These are phyloP conservation scores for Talaromyces piceae DNA, from an alignment of 2,329 filamentous ascomycete genomes.

Conservation along the genomic window DNA sequence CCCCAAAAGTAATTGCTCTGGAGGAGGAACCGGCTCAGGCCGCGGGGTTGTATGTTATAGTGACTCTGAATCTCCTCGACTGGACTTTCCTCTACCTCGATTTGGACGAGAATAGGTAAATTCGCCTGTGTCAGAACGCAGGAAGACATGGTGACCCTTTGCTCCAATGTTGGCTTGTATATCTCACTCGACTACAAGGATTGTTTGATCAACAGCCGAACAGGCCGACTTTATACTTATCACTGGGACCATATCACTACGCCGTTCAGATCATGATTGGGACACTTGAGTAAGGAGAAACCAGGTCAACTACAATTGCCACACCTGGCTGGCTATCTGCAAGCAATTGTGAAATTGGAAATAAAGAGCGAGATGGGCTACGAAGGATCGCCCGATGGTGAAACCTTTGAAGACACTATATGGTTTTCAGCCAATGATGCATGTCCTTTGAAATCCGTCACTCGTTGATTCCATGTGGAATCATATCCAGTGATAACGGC, in stretches of 20 bases:
- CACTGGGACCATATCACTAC: not conserved
- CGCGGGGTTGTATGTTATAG: not conserved
- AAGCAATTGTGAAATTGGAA: not conserved
- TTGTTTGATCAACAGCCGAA: not conserved
- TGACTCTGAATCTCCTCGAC: not conserved
- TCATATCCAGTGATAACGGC: not conserved
- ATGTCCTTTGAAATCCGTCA: no score
- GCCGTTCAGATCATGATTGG: no score
- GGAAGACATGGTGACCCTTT: not conserved
- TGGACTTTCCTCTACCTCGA: not conserved
- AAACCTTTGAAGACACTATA: not conserved
- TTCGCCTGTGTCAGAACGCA: not conserved
- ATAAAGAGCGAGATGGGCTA: not conserved
- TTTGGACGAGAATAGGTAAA: not conserved
- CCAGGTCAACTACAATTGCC: not conserved
- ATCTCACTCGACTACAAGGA: not conserved
- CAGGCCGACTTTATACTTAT: not conserved
- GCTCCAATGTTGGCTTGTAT: not conserved
- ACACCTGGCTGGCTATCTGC: not conserved
- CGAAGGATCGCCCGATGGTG: not conserved
- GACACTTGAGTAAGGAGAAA: no score
- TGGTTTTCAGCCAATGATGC: no score
- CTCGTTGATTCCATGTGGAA: no score
- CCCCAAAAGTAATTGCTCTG: conserved; percentile 4
- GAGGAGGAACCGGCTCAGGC: not conserved